Evolutionary conservation across 129 eudicot genomes (phyloP), one percentile per base, ranked within the genome.

Genomic region (Flaveria bidentis): DNA sequence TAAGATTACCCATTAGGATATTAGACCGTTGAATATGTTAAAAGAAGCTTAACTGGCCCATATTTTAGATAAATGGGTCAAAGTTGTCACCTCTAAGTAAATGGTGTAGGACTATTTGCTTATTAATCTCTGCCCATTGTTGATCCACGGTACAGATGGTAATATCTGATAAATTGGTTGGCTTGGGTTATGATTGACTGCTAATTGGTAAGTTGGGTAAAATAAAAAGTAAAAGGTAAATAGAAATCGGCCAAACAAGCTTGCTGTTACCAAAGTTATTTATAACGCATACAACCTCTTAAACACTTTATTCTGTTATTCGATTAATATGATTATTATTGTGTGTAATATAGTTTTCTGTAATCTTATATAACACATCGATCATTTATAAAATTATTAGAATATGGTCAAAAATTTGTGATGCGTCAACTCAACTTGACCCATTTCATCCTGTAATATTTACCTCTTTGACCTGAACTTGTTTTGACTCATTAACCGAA

Each of bases 121-220:
- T 71, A 16, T 20, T 30, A 5, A 30, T 51, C 47, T 52, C 64
- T 22, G 76, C 50, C 63, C 64, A 30, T 71, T 51, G 30, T 71
- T 52, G n/a, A 11, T 51, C 7, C 12, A 51, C 9, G 2, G 62
- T 17, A 55, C 26, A 55, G 26, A 14, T 9, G 4, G 62, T 9
- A 55, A 17, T 55, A 55, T 55, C 26, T 55, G 12, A 8, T 20
- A 55, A 55, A 55, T 55, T 22, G 39, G n/a, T 8, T 55, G 39
- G 9, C 36, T 58, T 55, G 26, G 61, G 12, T 23, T 23, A 22
- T 58, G 36, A 11, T 58, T 58, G 25, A 58, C 11, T n/a, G 10
- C 9, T 58, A 58, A 10, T 23, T 11, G 7, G 66, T 13, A n/a
- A 58, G 12, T 22, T 25, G 6, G 36, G 66, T 22, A 22, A 23